Percentiles rank a stretch among this genome's conserved stretches.
Conservation (phyloP, 495 filamentous ascomycete genomes). For the Neurospora sp. region DNA sequence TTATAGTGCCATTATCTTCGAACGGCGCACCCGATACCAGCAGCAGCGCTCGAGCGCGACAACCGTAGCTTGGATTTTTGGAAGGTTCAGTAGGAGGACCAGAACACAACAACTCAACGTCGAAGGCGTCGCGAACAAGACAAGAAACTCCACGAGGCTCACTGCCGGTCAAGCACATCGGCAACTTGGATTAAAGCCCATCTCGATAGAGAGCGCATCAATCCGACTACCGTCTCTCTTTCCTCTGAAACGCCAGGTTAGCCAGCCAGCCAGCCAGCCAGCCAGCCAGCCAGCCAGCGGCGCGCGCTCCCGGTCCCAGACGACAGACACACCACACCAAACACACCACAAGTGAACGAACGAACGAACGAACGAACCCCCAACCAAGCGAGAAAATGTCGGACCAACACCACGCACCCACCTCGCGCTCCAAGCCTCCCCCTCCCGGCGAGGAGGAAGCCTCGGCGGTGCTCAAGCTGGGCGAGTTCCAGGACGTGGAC, state of each 20-base stretch:
- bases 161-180: neutral
- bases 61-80: neutral
- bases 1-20: neutral
- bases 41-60: neutral
- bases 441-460: constrained; percentile 84
- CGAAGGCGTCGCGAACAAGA: neutral
- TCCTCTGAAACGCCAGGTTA: neutral
- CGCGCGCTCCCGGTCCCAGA: neutral
- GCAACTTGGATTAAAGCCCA: neutral
- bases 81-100: neutral
- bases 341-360: neutral
- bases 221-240: neutral
- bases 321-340: neutral
- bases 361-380: too few relatives aligned
- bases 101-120: neutral
- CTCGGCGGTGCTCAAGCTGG: constrained; percentile 66
- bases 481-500: constrained; percentile 83
- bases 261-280: neutral
- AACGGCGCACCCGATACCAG: neutral
- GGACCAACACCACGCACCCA: constrained; percentile 32
- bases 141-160: neutral
- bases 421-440: constrained; percentile 60
- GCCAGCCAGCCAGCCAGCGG: neutral
- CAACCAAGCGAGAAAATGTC: constrained; percentile 7
- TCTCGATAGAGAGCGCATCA: neutral